Conservation (phyloP, 1,284 basidiomycete genomes). For the Pascua sp. region DNA sequence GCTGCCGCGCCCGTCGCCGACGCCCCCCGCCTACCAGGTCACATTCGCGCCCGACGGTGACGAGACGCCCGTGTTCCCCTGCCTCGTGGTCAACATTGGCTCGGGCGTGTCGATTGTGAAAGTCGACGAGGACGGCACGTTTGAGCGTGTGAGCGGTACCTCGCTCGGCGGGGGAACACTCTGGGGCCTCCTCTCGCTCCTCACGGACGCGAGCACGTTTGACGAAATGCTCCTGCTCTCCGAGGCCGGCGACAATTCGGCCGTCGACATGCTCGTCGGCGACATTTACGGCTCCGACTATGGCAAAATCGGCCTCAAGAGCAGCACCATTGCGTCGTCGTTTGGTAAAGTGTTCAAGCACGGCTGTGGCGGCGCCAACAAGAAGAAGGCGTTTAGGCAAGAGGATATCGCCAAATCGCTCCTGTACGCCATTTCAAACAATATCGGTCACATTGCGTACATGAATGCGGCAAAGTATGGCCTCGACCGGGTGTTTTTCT, state of each 20-base stretch:
- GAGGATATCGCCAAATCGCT: conserved; percentile 94
- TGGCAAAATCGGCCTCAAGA: conserved; percentile 89
- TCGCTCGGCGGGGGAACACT: conserved; percentile 98
- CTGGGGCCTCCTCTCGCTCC: conserved; percentile 89
- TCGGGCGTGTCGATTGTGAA: conserved; percentile 97
- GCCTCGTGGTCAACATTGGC: conserved; percentile 95
- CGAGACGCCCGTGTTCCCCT: conserved; percentile 81
- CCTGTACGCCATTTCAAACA: conserved; percentile 95
- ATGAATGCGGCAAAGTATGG: conserved; percentile 99
- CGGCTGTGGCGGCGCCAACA: conserved; percentile 42
- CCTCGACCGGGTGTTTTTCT: conserved; percentile 96
- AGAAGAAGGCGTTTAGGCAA: conserved; percentile 73
- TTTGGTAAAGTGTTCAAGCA: conserved; percentile 99
- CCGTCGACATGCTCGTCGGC: conserved; percentile 97
- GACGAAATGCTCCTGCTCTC: conserved; percentile 94
- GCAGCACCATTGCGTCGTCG: conserved; percentile 93
- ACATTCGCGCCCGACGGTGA: conserved; percentile 63
- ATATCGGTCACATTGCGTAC: conserved; percentile 99
- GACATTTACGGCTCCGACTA: conserved; percentile 98
- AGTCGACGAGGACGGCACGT: conserved; percentile 90
- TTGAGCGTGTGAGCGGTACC: conserved; percentile 95
- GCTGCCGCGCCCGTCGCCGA: conserved; percentile 83
- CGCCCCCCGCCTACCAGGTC: conserved; percentile 85
- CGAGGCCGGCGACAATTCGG: conserved; percentile 87
- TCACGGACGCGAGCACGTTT: conserved; percentile 94